Conservation (phyloP, 306 rosid species). For the Quercus glauca region DNA sequence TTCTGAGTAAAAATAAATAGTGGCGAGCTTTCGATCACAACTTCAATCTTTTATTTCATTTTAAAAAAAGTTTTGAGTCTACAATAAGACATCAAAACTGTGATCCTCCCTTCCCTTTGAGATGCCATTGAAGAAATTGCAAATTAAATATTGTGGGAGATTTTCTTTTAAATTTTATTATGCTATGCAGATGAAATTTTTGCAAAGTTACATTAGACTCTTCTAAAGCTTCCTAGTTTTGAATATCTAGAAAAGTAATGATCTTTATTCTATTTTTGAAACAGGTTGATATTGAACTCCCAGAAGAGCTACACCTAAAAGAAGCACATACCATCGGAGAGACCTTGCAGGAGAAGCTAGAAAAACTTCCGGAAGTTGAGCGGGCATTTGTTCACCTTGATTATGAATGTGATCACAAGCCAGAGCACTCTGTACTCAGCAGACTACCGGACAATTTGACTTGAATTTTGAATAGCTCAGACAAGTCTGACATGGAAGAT, state of each 20-base stretch:
- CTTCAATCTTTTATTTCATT: background rate
- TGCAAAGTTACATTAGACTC: background rate
- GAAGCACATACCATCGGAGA: constrained; percentile 68
- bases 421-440: constrained; percentile 77
- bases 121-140: background rate
- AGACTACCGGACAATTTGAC: constrained; percentile 60
- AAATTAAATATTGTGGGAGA: background rate
- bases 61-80: background rate
- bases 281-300: constrained; percentile 71
- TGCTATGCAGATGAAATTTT: background rate
- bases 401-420: constrained; percentile 92
- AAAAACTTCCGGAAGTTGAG: constrained; percentile 61
- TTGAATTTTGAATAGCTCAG: constrained; percentile 1
- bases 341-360: constrained; percentile 50
- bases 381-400: constrained; percentile 91
- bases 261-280: background rate
- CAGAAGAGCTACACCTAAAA: constrained; percentile 55
- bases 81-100: background rate
- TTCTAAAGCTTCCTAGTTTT: background rate
- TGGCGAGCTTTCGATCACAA: background rate
- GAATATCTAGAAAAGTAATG: background rate
- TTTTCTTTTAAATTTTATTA: background rate
- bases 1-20: background rate
- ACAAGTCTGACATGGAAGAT: background rate
- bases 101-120: background rate